Evolutionary conservation across 352 stramenopile genomes (phyloP).

Genomic region (Phytophthora pluvialis): DNA sequence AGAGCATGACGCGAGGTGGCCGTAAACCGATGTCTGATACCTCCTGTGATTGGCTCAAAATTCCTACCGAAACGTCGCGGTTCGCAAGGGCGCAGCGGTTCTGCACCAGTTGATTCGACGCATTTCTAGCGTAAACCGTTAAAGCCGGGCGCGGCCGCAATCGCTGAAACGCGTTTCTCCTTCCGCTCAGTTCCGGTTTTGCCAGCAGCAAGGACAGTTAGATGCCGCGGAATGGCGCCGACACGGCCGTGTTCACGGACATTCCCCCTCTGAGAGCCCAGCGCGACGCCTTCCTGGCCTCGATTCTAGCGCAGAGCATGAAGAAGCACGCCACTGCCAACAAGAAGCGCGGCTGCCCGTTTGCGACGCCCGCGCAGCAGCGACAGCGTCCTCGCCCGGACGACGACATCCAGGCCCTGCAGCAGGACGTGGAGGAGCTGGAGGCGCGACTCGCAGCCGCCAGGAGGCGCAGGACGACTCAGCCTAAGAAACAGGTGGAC

Average conservation of each 20-base stretch:
- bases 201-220: slow-evolving; percentile 1
- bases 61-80: slow-evolving; percentile 6
- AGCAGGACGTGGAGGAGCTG: slow-evolving; percentile 38
- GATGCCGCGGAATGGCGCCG: slow-evolving; percentile 32
- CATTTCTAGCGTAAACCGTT: slow-evolving; percentile 26
- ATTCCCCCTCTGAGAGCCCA: slow-evolving; percentile 13
- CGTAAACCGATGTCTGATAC: slow-evolving; percentile 11
- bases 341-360: slow-evolving; percentile 31
- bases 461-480: slow-evolving; percentile 6
- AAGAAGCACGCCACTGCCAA: slow-evolving; percentile 17
- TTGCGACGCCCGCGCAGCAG: background rate
- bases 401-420: slow-evolving; percentile 29
- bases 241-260: slow-evolving; percentile 23
- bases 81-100: slow-evolving; percentile 7
- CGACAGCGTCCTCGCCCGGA: slow-evolving; percentile 8
- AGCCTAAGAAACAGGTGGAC: slow-evolving; percentile 17
- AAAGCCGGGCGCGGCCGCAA: slow-evolving; percentile 22
- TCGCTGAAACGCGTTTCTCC: slow-evolving; percentile 16
- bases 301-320: slow-evolving; percentile 31
- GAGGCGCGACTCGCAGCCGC: slow-evolving; percentile 23
- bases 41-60: slow-evolving; percentile 10
- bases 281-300: slow-evolving; percentile 25
- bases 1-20: background rate
- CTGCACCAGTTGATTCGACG: slow-evolving; percentile 24
- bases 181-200: slow-evolving; percentile 30